A percentile compares a stretch with the other conserved stretches of the same genome.
Evolutionary conservation across 2,329 filamentous ascomycete genomes (phyloP).

Genomic region (Aspergillus costaricaensis): DNA sequence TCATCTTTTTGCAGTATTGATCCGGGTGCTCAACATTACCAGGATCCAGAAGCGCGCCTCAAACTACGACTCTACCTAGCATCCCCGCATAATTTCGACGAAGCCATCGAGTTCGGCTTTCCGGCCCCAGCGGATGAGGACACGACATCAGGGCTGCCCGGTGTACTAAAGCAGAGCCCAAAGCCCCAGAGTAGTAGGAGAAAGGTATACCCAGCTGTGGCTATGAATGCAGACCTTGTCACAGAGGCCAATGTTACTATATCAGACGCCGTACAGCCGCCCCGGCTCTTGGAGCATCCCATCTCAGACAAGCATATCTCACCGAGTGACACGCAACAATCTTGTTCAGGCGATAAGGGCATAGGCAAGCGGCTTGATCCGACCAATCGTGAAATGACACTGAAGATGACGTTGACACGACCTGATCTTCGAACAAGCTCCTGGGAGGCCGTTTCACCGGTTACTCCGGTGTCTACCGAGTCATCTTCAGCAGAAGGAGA

Average conservation of each 20-base stretch:
- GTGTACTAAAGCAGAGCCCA: neutral
- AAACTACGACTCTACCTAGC: slow-evolving; percentile 84
- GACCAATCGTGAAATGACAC: slow-evolving; percentile 82
- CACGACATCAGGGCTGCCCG: slow-evolving; percentile 11
- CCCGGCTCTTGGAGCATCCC: slow-evolving; percentile 15
- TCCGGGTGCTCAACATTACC: slow-evolving; percentile 76
- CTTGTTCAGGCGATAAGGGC: slow-evolving; percentile 38
- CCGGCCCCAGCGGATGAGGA: slow-evolving; percentile 53
- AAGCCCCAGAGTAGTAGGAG: neutral
- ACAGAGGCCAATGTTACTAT: neutral
- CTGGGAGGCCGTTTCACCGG: neutral
- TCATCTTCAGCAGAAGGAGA: slow-evolving; percentile 50
- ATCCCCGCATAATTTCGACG: slow-evolving; percentile 92
- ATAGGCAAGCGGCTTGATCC: slow-evolving; percentile 51
- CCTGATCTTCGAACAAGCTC: slow-evolving; percentile 69
- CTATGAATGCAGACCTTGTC: neutral
- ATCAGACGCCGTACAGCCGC: neutral
- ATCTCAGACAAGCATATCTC: slow-evolving; percentile 18
- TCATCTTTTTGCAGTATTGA: slow-evolving; percentile 62
- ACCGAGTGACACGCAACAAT: slow-evolving; percentile 19
- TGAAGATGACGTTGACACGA: slow-evolving; percentile 91
- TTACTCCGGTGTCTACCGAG: slow-evolving; percentile 26
- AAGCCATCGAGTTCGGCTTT: slow-evolving; percentile 92
- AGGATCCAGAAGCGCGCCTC: slow-evolving; percentile 82
- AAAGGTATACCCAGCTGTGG: neutral